Conservation (phyloP, 2,329 filamentous ascomycete species). For the Aspergillus pseudonomiae region DNA sequence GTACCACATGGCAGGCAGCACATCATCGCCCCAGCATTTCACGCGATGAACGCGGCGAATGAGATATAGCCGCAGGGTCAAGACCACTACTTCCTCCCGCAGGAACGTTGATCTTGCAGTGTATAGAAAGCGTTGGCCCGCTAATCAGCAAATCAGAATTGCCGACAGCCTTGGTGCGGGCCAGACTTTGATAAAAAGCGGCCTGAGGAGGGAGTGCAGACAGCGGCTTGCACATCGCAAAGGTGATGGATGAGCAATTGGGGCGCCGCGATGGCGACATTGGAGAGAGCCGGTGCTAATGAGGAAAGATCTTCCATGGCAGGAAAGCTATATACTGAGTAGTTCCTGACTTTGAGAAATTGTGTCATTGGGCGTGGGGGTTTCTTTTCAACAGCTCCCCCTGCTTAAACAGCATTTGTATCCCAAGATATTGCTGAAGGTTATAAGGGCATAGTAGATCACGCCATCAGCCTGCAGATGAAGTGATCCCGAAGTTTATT, state of each 20-base stretch:
- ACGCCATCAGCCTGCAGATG: constrained; percentile 10
- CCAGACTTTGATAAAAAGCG: not conserved
- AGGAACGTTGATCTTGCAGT: constrained; percentile 14
- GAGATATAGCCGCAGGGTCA: not conserved
- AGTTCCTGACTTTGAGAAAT: not conserved
- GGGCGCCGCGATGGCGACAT: constrained; percentile 24
- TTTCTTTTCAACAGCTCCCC: not conserved
- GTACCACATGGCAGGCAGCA: constrained; percentile 17
- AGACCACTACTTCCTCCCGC: not conserved
- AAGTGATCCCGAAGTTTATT: constrained; percentile 4
- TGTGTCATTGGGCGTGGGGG: not conserved
- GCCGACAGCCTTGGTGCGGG: not conserved
- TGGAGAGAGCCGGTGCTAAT: not conserved
- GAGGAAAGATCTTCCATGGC: not conserved
- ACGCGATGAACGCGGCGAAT: constrained; percentile 20
- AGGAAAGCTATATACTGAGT: not conserved
- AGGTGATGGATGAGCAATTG: constrained; percentile 25
- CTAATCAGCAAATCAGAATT: not conserved
- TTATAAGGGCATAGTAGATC: not conserved
- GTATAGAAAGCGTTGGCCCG: not conserved
- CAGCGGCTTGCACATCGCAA: not conserved
- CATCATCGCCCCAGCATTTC: constrained; percentile 19
- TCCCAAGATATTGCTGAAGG: not conserved
- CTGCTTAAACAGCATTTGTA: not conserved
- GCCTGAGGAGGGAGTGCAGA: not conserved